Base-by-base conservation (phyloP, 305 asterid species). In the Solanum hybrid region DNA sequence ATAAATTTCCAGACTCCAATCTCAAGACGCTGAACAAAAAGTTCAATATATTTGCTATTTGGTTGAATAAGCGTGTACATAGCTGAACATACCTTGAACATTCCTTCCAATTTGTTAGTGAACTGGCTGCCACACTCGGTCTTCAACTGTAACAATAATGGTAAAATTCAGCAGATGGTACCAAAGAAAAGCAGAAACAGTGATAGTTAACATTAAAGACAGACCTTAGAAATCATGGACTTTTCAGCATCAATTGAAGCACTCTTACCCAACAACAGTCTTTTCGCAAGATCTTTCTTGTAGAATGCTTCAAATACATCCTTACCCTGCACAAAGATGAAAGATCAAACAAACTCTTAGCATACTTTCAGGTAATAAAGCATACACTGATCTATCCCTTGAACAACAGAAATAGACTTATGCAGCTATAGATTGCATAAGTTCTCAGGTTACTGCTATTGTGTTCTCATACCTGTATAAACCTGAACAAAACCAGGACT, bases 91-190 rank as follows among this genome's bases (percentile, higher is more conserved):
- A 97, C 99, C 97, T 97, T 98, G 93, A 98, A 98, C 99, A 98
- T 98, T 90, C 99, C 99, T 93, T 98, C 99, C 28, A 98, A 98
- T 93, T 98, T 98, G 94, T 96, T 97, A 36, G 99, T 98, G 90
- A 98, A 98, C 92, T 97, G 99, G 93, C 99, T 96, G 86, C 99
- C 99, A 22, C 99, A 98, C 93, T 98, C 99, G 0, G 98, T 98
- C 91, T 97, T 98, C 90, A 98, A 93, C 99, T 97, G 95, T 93
- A 93, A 93, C 11, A 89, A 89, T 78, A 88, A 91, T 29, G 57
- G 35, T 67, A 86, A 81, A 75, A 46, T 39, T 91, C 78, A 89
- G 69, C 36, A 42, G 16, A 36, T 73, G 64, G 39, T 13, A 71
- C 28, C 76, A 77, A 36, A 78, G 35, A 12, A 46, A 87, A 77